Base-by-base conservation (phyloP, 805 yeast species). In the Ogataea methylovora region DNA sequence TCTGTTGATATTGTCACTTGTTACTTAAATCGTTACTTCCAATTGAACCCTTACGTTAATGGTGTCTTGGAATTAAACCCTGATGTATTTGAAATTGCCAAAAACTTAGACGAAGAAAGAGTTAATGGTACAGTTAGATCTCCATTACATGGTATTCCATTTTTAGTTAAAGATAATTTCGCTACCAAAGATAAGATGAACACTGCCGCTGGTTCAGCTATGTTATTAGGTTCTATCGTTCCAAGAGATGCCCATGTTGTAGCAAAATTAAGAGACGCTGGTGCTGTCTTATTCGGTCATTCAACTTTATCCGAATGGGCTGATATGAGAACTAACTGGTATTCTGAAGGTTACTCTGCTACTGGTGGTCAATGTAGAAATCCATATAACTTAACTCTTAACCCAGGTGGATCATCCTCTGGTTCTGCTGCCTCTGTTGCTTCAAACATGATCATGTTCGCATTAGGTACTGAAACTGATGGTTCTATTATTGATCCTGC, bases 161-260 rank as follows among this genome's bases (percentile, higher is more conserved):
- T 52, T 23, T 16, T 52, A 4, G 58, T 52, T 6, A 52, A 52
- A 30, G 56, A 52, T 28, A 52, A 52, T 33, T 50, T 40, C 28
- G 54, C 44, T 2, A 52, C 56, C 4, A 52, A 51, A 33, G 56
- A 52, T 35, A 51, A 44, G 32, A 41, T 48, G 46, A 43, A 43
- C 24, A 48, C 57, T 8, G 38, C 45, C 19, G 43, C 47, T 23
- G 57, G 56, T 19, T 51, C 57, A 8, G 38, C 45, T 34, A 33
- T 44, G 35, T 35, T 52, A 10, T 23, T 51, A 14, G 56, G 56
- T 9, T 47, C 54, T 3, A 37, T 52, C 25, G 56, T 52, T 25
- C 57, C 57, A 14, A 34, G 57, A n/a, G 57, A 51, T 38, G 54
- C 55, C 8, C 40, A 37, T 30, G 55, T 52, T 31, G 54, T 52